phyloP scores from a whole-genome alignment of 129 eudicot genomes.

The Helianthus annuus region DNA sequence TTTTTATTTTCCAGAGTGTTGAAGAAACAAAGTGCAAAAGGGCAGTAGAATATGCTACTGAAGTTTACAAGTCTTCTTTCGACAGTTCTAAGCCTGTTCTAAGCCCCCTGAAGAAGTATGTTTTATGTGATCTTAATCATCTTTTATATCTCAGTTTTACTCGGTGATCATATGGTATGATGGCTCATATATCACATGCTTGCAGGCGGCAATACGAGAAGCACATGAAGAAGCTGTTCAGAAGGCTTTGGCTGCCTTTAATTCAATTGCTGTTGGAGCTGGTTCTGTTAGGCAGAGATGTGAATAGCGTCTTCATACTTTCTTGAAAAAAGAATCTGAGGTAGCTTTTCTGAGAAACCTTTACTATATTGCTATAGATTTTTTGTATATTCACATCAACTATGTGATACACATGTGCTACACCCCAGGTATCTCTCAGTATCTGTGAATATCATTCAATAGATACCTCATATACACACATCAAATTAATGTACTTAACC shows the following conservation, averaged over 20 bases:
- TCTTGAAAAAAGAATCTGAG: slow-evolving; percentile 82
- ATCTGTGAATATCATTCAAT: too few relatives aligned
- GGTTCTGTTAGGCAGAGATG: slow-evolving; percentile 79
- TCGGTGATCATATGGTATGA: neutral
- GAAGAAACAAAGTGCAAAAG: slow-evolving; percentile 98
- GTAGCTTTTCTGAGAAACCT: slow-evolving; percentile 32
- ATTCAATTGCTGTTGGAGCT: slow-evolving; percentile 80
- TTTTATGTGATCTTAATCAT: neutral
- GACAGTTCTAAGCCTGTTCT: too few relatives aligned
- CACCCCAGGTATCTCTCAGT: too few relatives aligned
- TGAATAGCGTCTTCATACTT: slow-evolving; percentile 78
- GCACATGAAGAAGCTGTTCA: slow-evolving; percentile 94
- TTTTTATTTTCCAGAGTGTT: slow-evolving; percentile 63
- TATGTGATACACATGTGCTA: too few relatives aligned
- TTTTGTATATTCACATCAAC: too few relatives aligned
- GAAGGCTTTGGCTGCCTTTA: slow-evolving; percentile 71
- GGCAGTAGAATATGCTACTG: neutral
- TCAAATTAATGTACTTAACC: neutral
- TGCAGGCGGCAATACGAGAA: slow-evolving; percentile 83
- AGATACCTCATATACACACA: too few relatives aligned
- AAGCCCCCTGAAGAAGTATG: too few relatives aligned
- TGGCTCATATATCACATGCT: slow-evolving; percentile 22
- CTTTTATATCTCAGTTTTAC: slow-evolving; percentile 23
- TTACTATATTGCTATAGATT: too few relatives aligned
- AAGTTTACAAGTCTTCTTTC: too few relatives aligned